Evolutionary conservation across 768 basidiomycete genomes (phyloP).

Genomic region (Boletus coccyginus): DNA sequence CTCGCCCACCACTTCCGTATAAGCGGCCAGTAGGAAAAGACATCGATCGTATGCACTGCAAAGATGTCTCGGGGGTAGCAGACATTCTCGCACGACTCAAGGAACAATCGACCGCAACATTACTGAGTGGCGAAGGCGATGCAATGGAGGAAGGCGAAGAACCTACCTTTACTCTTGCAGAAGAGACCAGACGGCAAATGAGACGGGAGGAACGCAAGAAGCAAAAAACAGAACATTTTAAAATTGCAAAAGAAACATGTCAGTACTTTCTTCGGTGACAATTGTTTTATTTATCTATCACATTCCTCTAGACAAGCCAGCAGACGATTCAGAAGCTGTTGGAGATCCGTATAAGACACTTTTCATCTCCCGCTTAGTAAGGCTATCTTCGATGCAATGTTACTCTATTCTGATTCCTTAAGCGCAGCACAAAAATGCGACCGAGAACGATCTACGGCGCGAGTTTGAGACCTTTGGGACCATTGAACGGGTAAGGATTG

Average conservation of each 20-base stretch:
- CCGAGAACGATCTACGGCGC: slow-evolving; percentile 86
- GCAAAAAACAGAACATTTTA: slow-evolving; percentile 71
- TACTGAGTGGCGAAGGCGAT: slow-evolving; percentile 59
- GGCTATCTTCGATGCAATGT: slow-evolving; percentile 13
- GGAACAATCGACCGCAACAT: slow-evolving; percentile 71
- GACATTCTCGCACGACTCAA: slow-evolving; percentile 66
- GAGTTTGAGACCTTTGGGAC: slow-evolving; percentile 96
- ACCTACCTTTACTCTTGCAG: slow-evolving; percentile 74
- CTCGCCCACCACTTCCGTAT: slow-evolving; percentile 88
- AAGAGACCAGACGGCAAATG: slow-evolving; percentile 79
- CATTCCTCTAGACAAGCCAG: slow-evolving; percentile 74
- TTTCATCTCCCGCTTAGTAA: slow-evolving; percentile 90
- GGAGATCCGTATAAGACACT: slow-evolving; percentile 99
- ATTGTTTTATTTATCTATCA: slow-evolving; percentile 3
- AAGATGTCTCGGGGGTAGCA: slow-evolving; percentile 77
- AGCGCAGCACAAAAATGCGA: slow-evolving; percentile 82
- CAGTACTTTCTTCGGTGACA: slow-evolving; percentile 30
- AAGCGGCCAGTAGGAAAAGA: slow-evolving; percentile 82
- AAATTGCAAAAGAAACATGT: slow-evolving; percentile 85
- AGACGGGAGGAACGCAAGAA: slow-evolving; percentile 77
- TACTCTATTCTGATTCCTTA: slow-evolving; percentile 13
- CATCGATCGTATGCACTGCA: slow-evolving; percentile 65
- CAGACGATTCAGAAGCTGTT: slow-evolving; percentile 84
- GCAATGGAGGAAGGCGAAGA: slow-evolving; percentile 85
- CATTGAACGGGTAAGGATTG: slow-evolving; percentile 92